phyloP scores from a whole-genome alignment of 2,329 filamentous ascomycete species.

The Arthrobotrys musiformis region DNA sequence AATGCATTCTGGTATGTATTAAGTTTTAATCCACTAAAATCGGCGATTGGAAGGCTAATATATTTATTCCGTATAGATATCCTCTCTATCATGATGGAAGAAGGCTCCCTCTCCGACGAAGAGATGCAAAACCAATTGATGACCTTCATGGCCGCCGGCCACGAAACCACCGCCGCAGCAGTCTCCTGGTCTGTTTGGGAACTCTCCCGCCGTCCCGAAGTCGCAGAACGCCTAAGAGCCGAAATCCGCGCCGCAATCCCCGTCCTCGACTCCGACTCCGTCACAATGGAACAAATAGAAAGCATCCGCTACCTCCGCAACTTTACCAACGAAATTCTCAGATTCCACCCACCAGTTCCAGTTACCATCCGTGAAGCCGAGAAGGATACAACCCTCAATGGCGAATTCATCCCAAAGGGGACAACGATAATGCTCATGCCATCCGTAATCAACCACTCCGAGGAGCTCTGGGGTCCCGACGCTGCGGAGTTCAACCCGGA shows the following conservation, averaged over 20 bases:
- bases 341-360: slow-evolving; percentile 77
- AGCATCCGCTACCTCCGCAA: slow-evolving; percentile 87
- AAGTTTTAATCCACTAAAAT: too few species aligned
- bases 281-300: slow-evolving; percentile 62
- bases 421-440: slow-evolving; percentile 72
- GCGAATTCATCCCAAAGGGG: slow-evolving; percentile 74
- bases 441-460: slow-evolving; percentile 76
- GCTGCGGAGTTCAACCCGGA: slow-evolving; percentile 81
- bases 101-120: slow-evolving; percentile 74
- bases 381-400: slow-evolving; percentile 73
- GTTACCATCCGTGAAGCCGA: slow-evolving; percentile 75
- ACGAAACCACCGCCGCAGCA: slow-evolving; percentile 71
- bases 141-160: slow-evolving; percentile 83
- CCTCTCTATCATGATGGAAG: slow-evolving; percentile 77
- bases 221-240: slow-evolving; percentile 74
- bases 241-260: slow-evolving; percentile 75
- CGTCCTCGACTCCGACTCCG: slow-evolving; percentile 61
- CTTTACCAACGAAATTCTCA: slow-evolving; percentile 80
- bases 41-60: too few species aligned
- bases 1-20: slow-evolving; percentile 60
- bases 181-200: slow-evolving; percentile 80
- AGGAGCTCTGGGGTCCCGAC: slow-evolving; percentile 78
- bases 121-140: slow-evolving; percentile 88
- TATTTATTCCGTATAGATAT: slow-evolving; percentile 69
- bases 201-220: slow-evolving; percentile 73